Evolutionary conservation across 169 alveolate genomes (phyloP), one percentile per base, ranked within the genome.

Genomic region (Theileria sp.): DNA sequence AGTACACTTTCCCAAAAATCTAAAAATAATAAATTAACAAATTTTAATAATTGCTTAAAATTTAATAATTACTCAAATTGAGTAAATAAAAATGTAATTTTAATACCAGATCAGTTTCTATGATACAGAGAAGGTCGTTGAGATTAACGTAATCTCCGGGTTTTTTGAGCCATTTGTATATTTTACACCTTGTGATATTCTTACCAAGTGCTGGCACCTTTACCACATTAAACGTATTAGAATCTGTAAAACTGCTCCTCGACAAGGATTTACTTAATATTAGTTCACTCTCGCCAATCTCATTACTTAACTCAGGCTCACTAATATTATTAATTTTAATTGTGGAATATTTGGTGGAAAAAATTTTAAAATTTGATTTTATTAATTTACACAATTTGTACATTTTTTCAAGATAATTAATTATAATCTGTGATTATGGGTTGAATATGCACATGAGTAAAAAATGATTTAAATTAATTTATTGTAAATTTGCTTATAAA

Each of bases 1-100:
- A 81, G 86, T 81, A 78, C 44, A 81, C 88, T 54, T 76, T 81
- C n/a, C 60, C 88, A 19, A 75, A 70, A 26, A 76, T 66, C 88
- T 81, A 54, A 44, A 38, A 1, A 19, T n/a, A n/a, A n/a, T n/a
- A n/a, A n/a, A n/a, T n/a, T n/a, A n/a, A n/a, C n/a, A n/a, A n/a
- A n/a, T n/a, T n/a, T n/a, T n/a, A n/a, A n/a, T n/a, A n/a, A n/a
- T n/a, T n/a, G n/a, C n/a, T 32, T 32, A 32, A 32, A 3, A 32
- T 3, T 32, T 32, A 32, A 3, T 32, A 32, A 32, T 32, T 32
- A 32, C 5, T 32, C 25, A 10, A 25, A 56, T 23, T n/a, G n/a
- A n/a, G 30, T 56, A 25, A 3, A 3, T 23, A 5, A 5, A 10
- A 71, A 69, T 32, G 36, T 32, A 32, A 32, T 32, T 32, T 32